Conservation (phyloP, 805 yeast species). For the Teunomyces funiuensis region DNA sequence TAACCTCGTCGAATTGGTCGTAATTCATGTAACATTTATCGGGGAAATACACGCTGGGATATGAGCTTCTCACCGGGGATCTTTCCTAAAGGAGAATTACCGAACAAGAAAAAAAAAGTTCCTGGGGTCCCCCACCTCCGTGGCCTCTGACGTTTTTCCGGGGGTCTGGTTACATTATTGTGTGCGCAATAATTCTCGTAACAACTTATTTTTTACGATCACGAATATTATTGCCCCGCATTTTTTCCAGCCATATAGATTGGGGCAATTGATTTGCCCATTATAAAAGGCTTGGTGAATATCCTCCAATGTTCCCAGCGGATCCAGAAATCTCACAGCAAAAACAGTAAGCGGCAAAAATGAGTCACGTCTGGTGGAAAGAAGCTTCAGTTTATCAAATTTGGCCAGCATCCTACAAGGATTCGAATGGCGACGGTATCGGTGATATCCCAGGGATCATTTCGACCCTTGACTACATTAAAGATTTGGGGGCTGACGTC, state of each 20-base stretch:
- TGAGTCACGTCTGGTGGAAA: slow-evolving; percentile 49
- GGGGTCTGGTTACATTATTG: too few relatives aligned
- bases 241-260: background rate
- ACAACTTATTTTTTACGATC: background rate
- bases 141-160: too few relatives aligned
- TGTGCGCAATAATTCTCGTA: slow-evolving; percentile 4
- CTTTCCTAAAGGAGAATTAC: background rate
- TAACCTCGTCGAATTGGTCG: too few relatives aligned
- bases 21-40: too few relatives aligned
- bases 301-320: background rate
- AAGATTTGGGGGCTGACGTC: slow-evolving; percentile 50
- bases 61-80: too few relatives aligned
- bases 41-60: too few relatives aligned
- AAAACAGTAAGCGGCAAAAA: slow-evolving; percentile 6
- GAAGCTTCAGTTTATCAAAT: slow-evolving; percentile 56
- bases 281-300: background rate
- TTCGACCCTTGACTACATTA: slow-evolving; percentile 50
- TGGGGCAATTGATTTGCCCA: background rate
- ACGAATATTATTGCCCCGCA: slow-evolving; percentile 2
- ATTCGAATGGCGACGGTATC: slow-evolving; percentile 57
- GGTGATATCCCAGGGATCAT: slow-evolving; percentile 60
- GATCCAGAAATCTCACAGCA: background rate
- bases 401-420: slow-evolving; percentile 61
- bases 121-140: too few relatives aligned
- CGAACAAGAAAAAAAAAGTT: background rate